These are phyloP conservation scores for Pyrrhoderma lamaoense DNA, from an alignment of 1,284 basidiomycete species.

Conservation along the genomic window DNA sequence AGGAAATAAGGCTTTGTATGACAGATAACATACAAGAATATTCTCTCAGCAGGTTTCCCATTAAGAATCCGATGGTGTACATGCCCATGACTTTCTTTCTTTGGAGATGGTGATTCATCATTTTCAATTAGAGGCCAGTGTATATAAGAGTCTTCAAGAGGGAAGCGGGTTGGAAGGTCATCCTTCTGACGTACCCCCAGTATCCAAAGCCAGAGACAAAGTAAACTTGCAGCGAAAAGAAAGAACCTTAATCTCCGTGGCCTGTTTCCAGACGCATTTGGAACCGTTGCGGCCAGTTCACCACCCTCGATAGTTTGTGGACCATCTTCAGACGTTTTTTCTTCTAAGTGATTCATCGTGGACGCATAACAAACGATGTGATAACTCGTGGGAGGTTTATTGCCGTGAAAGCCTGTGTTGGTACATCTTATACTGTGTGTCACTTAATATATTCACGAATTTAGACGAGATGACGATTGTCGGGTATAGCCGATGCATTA, in stretches of 20 bases:
- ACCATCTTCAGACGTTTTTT: conserved; percentile 1
- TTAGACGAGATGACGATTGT: too few relatives aligned
- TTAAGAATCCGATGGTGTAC: conserved; percentile 11
- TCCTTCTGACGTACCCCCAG: background rate
- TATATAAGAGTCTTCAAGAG: conserved; percentile 7
- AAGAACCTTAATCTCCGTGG: background rate
- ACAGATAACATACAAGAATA: conserved; percentile 13
- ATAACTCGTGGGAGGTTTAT: background rate
- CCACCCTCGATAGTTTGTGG: background rate
- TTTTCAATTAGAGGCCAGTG: conserved; percentile 8
- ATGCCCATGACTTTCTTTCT: conserved; percentile 3
- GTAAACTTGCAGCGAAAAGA: conserved; percentile 1
- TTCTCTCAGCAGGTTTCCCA: conserved; percentile 15
- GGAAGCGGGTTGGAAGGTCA: conserved; percentile 5
- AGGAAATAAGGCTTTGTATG: background rate
- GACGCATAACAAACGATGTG: background rate
- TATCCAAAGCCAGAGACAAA: conserved; percentile 10
- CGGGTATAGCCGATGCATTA: too few relatives aligned
- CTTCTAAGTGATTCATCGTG: conserved; percentile 3
- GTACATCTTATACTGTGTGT: too few relatives aligned
- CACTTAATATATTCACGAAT: too few relatives aligned
- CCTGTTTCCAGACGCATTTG: too few relatives aligned
- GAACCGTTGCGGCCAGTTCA: background rate
- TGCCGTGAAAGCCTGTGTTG: too few relatives aligned
- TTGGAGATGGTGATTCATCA: background rate